Evolutionary conservation across 371 early-diverging fungal genomes (phyloP).

Genomic region (Amoeboaphelidium occidentale): DNA sequence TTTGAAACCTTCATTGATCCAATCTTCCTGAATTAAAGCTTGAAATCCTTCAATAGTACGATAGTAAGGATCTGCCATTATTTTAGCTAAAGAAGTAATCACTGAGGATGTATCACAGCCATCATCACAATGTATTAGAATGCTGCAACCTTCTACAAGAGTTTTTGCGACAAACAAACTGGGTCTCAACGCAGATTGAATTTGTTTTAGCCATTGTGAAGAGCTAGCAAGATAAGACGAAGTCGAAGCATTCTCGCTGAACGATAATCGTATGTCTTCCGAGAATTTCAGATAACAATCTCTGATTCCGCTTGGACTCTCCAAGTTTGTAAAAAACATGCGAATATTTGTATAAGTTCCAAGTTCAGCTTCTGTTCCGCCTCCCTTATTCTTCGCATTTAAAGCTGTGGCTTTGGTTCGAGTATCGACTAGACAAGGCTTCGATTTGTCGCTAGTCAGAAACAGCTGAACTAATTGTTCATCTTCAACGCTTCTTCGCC

Average conservation of each 20-base stretch:
- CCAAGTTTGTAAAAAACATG: background rate
- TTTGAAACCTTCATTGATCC: constrained; percentile 85
- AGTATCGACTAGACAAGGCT: too few relatives aligned
- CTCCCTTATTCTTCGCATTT: too few relatives aligned
- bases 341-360: background rate
- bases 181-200: background rate
- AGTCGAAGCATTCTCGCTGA: background rate
- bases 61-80: constrained; percentile 82
- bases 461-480: too few relatives aligned
- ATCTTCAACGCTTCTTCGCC: background rate
- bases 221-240: background rate
- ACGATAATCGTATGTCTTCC: background rate
- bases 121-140: constrained; percentile 19
- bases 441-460: too few relatives aligned
- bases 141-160: too few relatives aligned
- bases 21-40: constrained; percentile 80
- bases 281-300: too few relatives aligned
- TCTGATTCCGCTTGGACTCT: too few relatives aligned
- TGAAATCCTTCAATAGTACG: constrained; percentile 75
- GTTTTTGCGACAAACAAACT: background rate
- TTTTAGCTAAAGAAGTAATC: constrained; percentile 53
- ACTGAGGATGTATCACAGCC: constrained; percentile 96
- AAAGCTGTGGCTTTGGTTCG: too few relatives aligned
- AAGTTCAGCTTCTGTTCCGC: background rate
- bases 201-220: background rate